Percentiles rank a stretch among this genome's conserved stretches.
Conservation (phyloP, 148 eudicot genomes). For the Cornus kousa region DNA sequence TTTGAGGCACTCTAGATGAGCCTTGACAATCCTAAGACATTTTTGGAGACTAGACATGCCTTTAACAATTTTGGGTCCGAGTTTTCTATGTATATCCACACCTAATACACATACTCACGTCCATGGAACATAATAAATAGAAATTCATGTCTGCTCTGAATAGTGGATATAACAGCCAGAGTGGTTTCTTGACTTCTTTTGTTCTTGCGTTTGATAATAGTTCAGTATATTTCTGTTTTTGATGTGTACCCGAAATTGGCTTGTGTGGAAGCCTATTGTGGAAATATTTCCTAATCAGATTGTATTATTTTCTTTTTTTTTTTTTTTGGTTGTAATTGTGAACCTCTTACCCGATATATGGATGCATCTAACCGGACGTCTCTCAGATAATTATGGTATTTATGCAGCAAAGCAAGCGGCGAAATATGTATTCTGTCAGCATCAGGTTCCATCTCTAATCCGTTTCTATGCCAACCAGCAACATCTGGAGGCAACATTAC, state of each 20-base stretch:
- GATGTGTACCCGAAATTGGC: neutral
- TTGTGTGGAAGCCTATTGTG: neutral
- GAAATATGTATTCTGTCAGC: conserved; percentile 85
- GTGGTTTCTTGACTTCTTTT: neutral
- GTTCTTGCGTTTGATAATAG: neutral
- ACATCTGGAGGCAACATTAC: conserved; percentile 72
- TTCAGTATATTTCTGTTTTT: neutral
- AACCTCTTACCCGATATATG: conserved; percentile 7
- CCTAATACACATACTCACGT: neutral
- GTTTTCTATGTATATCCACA: neutral
- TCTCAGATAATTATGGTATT: conserved; percentile 69
- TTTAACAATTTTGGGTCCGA: no score
- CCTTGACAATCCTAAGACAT: no score
- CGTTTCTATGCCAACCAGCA: conserved; percentile 71
- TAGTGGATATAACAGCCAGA: neutral
- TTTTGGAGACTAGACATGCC: no score
- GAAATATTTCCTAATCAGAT: neutral
- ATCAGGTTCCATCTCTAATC: conserved; percentile 71
- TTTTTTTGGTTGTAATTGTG: neutral
- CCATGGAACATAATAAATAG: neutral
- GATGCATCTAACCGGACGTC: conserved; percentile 48
- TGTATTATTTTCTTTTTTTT: neutral
- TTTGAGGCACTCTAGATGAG: no score
- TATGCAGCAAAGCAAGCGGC: conserved; percentile 66
- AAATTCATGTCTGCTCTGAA: neutral